Base-by-base conservation (phyloP, 1,284 basidiomycete genomes). In the Rhodotorula sp. region DNA sequence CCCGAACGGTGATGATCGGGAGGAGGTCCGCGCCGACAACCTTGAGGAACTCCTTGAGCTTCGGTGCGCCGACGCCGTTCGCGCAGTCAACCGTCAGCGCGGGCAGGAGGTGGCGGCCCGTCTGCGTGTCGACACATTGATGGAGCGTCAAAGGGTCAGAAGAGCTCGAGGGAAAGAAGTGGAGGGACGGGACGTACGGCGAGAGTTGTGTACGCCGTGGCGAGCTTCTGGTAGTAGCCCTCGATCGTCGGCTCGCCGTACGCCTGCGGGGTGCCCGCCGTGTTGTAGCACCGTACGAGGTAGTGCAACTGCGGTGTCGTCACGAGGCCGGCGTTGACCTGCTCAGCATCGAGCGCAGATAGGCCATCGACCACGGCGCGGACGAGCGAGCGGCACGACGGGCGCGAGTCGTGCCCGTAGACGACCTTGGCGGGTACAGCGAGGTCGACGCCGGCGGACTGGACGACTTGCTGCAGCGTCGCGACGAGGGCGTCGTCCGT, bases 291-390 rank as follows among this genome's bases (percentile, higher is more conserved):
- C 78, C 90, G 87, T 59, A 99, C 96, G 67, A 98, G 87, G 81
- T 99, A 98, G 83, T 99, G 97, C 56, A 99, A 86, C 71, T 97
- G 89, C 0, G 97, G 97, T 0, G 97, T 99, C 1, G 96, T 97
- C 27, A 91, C 91, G 56, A 98, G 85, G 1, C 92, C 95, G 6
- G 84, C 81, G 67, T 85, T 80, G 46, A 81, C 76, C 46, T 78
- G 76, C 57, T 83, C 81, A 72, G 87, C 85, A 51, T 86, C 86
- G 68, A 94, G 85, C 7, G 89, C 89, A 61, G 85, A 85, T 66
- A 99, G 84, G 19, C 94, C 97, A 77, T 94, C 89, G 79, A 91
- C 87, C 29, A 99, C 85, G 0, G 95, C 90, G 46, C 87, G 81
- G 36, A 94, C 87, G n/a, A 99, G 88, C 61, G 85, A 83, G n/a